phyloP scores from a whole-genome alignment of 2,329 filamentous ascomycete species.

The Beauveria bassiana region DNA sequence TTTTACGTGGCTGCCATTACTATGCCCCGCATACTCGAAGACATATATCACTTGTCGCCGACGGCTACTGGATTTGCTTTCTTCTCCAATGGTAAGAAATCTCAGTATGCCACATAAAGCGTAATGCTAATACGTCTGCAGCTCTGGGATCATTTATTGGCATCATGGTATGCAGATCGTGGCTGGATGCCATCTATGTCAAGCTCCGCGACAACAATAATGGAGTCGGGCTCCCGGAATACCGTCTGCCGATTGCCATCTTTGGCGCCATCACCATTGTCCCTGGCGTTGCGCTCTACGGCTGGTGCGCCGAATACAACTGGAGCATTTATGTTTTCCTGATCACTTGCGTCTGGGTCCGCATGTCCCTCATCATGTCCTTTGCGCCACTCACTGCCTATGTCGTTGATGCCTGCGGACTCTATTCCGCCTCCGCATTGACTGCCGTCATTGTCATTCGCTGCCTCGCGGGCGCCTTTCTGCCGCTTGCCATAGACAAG shows the following conservation, averaged over 20 bases:
- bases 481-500: slow-evolving; percentile 92
- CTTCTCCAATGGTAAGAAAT: slow-evolving; percentile 8
- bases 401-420: slow-evolving; percentile 11
- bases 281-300: slow-evolving; percentile 7
- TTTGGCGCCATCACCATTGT: slow-evolving; percentile 23
- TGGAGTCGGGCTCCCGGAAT: slow-evolving; percentile 41
- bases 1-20: slow-evolving; percentile 47
- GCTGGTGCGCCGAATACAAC: slow-evolving; percentile 10
- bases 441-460: slow-evolving; percentile 37
- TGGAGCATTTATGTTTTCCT: slow-evolving; percentile 7
- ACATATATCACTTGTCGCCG: slow-evolving; percentile 40
- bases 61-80: slow-evolving; percentile 45
- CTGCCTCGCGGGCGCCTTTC: slow-evolving; percentile 91
- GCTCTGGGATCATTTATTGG: slow-evolving; percentile 41
- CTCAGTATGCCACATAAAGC: not conserved
- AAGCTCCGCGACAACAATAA: slow-evolving; percentile 32
- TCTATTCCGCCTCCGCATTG: slow-evolving; percentile 10
- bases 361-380: slow-evolving; percentile 10
- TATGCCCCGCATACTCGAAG: slow-evolving; percentile 39
- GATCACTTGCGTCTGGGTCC: slow-evolving; percentile 6
- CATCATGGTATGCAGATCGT: slow-evolving; percentile 40
- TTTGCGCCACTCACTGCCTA: slow-evolving; percentile 11
- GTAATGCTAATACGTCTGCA: slow-evolving; percentile 15
- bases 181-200: slow-evolving; percentile 47
- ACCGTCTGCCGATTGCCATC: slow-evolving; percentile 45